These are phyloP conservation scores for Eucalyptus brandiana DNA, from an alignment of 345 rosid genomes.

Conservation along the genomic window DNA sequence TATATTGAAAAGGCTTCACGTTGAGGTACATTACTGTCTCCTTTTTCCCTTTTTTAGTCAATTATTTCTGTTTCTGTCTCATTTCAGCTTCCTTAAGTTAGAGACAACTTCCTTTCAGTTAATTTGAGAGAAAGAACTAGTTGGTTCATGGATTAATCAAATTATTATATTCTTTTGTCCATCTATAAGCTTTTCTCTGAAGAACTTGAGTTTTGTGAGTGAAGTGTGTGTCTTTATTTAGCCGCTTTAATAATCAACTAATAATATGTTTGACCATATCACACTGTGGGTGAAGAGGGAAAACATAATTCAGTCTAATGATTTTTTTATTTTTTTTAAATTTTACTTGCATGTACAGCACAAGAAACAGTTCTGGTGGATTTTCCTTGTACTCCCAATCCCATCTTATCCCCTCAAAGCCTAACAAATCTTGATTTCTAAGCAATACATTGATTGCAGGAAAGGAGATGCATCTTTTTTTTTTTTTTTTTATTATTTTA, in stretches of 20 bases:
- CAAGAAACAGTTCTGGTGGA: neutral
- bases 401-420: neutral
- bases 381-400: neutral
- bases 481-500: neutral
- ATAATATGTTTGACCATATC: neutral
- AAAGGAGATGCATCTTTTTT: neutral
- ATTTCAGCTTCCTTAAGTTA: neutral
- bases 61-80: neutral
- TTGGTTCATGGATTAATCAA: neutral
- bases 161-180: neutral
- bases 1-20: slow-evolving; percentile 65
- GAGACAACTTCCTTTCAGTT: neutral
- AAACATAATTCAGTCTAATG: neutral
- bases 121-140: neutral
- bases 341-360: neutral
- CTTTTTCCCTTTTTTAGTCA: neutral
- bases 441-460: neutral
- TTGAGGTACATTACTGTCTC: slow-evolving; percentile 38
- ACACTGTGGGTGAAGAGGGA: neutral
- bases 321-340: no score
- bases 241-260: neutral
- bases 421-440: neutral
- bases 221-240: neutral
- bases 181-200: neutral
- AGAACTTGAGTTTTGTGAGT: neutral